These are phyloP conservation scores for Myxozyma lipomycoides DNA, from an alignment of 805 yeast genomes.

Conservation along the genomic window DNA sequence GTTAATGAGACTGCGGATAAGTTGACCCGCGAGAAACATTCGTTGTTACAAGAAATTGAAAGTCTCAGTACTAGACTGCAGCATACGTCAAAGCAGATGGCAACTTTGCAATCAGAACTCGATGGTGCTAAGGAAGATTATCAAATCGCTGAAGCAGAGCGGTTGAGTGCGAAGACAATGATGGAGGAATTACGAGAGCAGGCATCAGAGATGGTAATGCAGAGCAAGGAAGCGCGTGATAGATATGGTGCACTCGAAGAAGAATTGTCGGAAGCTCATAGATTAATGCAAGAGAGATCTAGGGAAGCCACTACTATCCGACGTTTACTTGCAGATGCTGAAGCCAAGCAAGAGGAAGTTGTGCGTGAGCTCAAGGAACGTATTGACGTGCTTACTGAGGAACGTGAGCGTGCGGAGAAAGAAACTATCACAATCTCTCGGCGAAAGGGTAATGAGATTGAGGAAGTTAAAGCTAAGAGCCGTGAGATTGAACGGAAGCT, in stretches of 20 bases:
- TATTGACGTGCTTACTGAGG: constrained; percentile 52
- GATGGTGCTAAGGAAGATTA: constrained; percentile 41
- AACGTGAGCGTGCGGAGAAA: constrained; percentile 56
- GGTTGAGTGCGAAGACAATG: constrained; percentile 41
- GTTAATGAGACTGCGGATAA: constrained; percentile 12
- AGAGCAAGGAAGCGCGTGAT: constrained; percentile 59
- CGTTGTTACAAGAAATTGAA: constrained; percentile 33
- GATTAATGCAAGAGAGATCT: constrained; percentile 71
- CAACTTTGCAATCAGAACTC: constrained; percentile 43
- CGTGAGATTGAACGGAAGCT: constrained; percentile 41
- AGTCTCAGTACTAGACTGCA: constrained; percentile 42
- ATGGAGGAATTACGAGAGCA: constrained; percentile 55
- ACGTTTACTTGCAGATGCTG: constrained; percentile 62
- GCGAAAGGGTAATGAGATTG: constrained; percentile 61
- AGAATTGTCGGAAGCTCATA: constrained; percentile 72
- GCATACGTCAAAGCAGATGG: constrained; percentile 40
- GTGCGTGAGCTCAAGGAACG: constrained; percentile 55
- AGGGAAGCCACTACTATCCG: constrained; percentile 74
- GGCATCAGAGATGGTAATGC: constrained; percentile 65
- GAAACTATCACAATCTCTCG: constrained; percentile 49
- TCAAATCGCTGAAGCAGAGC: constrained; percentile 33
- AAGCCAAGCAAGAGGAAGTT: constrained; percentile 51
- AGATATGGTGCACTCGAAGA: constrained; percentile 69
- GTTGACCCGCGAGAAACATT: constrained; percentile 41
- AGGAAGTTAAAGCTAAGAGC: constrained; percentile 50